Percentiles rank a stretch among this genome's conserved stretches.
These are phyloP conservation scores for Phyllosticta citrichinensis DNA, from an alignment of 2,329 filamentous ascomycete genomes.

Conservation along the genomic window DNA sequence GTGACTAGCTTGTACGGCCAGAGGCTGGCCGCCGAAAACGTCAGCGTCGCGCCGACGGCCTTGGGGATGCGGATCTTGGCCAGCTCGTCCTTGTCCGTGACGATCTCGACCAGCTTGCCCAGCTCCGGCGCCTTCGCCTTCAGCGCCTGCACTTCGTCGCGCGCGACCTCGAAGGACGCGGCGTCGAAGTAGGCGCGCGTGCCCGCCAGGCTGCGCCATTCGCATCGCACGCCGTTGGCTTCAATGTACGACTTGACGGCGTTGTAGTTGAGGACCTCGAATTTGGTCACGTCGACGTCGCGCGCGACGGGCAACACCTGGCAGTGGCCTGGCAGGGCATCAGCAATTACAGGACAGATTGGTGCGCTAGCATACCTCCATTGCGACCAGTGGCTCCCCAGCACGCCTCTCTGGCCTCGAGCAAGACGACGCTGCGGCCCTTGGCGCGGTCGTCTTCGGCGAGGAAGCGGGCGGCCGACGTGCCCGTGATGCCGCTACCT, in stretches of 20 bases:
- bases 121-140: slow-evolving; percentile 47
- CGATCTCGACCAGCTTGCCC: slow-evolving; percentile 31
- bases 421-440: slow-evolving; percentile 52
- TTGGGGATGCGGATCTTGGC: slow-evolving; percentile 38
- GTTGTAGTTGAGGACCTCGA: slow-evolving; percentile 61
- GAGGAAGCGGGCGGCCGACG: slow-evolving; percentile 58
- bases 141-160: slow-evolving; percentile 43
- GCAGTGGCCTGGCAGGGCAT: slow-evolving; percentile 45
- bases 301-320: slow-evolving; percentile 59
- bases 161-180: slow-evolving; percentile 44
- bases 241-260: slow-evolving; percentile 50
- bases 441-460: slow-evolving; percentile 33
- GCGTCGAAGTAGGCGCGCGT: slow-evolving; percentile 54
- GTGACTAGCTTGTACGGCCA: slow-evolving; percentile 82
- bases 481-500: slow-evolving; percentile 68
- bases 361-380: background rate
- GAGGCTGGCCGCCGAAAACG: slow-evolving; percentile 54
- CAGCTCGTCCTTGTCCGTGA: slow-evolving; percentile 36
- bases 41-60: slow-evolving; percentile 51
- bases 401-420: slow-evolving; percentile 71
- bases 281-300: slow-evolving; percentile 52
- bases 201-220: slow-evolving; percentile 55
- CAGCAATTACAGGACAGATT: background rate
- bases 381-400: slow-evolving; percentile 70
- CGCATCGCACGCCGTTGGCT: slow-evolving; percentile 52